These are phyloP conservation scores for Claviceps quebecensis DNA, from an alignment of 2,329 filamentous ascomycete genomes.

Conservation along the genomic window DNA sequence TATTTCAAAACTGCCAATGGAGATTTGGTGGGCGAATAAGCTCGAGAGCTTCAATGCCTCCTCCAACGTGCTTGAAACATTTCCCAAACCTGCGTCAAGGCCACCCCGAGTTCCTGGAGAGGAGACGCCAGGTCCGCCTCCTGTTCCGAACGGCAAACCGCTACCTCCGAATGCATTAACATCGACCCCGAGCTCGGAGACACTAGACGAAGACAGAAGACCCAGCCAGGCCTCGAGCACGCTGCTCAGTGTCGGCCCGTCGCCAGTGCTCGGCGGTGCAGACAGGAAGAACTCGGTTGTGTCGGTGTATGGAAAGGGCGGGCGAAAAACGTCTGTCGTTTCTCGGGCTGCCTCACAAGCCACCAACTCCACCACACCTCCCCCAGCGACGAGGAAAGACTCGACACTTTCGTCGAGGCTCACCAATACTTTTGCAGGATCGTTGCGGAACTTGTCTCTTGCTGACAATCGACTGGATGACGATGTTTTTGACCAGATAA, in stretches of 20 bases:
- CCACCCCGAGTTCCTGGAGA: conserved; percentile 47
- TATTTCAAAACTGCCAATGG: conserved; percentile 70
- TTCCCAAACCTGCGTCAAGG: conserved; percentile 73
- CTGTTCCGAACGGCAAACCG: conserved; percentile 27
- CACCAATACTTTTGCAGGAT: conserved; percentile 75
- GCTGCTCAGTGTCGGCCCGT: conserved; percentile 60
- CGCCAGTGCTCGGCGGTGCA: conserved; percentile 44
- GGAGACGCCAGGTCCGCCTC: conserved; percentile 20
- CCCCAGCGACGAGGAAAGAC: conserved; percentile 60
- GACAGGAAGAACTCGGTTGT: conserved; percentile 74
- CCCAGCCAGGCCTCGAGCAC: conserved; percentile 76
- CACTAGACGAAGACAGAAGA: conserved; percentile 54
- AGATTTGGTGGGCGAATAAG: conserved; percentile 91
- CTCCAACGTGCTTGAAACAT: conserved; percentile 80
- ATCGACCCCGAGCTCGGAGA: conserved; percentile 61
- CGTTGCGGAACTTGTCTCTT: conserved; percentile 69
- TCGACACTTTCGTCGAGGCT: conserved; percentile 71
- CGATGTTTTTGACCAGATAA: conserved; percentile 87
- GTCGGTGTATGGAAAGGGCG: conserved; percentile 63
- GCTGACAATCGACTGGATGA: conserved; percentile 92
- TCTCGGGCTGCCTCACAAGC: conserved; percentile 44
- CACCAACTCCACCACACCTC: conserved; percentile 32
- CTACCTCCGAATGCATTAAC: conserved; percentile 29
- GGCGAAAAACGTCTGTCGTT: conserved; percentile 73
- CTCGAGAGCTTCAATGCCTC: conserved; percentile 89